phyloP scores from a whole-genome alignment of 139 green algal species.

The Asterochloris sp. region DNA sequence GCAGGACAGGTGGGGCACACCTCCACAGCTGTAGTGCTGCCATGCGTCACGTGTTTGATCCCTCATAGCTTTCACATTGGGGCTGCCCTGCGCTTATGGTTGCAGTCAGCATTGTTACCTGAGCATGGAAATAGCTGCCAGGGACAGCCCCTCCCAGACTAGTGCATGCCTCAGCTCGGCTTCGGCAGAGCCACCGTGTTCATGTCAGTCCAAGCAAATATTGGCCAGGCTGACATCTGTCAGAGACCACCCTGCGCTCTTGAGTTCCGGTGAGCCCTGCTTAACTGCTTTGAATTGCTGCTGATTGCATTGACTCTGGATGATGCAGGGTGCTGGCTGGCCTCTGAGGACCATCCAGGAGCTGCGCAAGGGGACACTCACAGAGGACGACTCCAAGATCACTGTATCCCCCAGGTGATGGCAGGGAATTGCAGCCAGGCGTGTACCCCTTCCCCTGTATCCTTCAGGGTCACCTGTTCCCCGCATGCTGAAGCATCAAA shows the following conservation, averaged over 20 bases:
- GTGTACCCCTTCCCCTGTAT: too few relatives aligned
- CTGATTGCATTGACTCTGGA: background rate
- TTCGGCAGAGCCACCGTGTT: background rate
- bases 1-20: background rate
- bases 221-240: too few relatives aligned
- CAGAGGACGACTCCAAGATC: constrained; percentile 87
- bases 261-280: too few relatives aligned
- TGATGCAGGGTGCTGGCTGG: constrained; percentile 66
- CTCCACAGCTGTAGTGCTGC: too few relatives aligned
- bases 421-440: background rate
- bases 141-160: too few relatives aligned
- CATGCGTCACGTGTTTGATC: background rate
- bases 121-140: too few relatives aligned
- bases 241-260: background rate
- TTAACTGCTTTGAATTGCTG: background rate
- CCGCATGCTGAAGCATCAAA: background rate
- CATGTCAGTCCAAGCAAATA: too few relatives aligned
- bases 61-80: background rate
- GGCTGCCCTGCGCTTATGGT: too few relatives aligned
- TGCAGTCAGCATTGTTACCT: background rate
- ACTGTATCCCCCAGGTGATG: constrained; percentile 82
- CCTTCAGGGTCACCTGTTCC: background rate
- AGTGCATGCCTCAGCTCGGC: too few relatives aligned
- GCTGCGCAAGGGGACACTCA: constrained; percentile 70
- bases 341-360: constrained; percentile 72